Evolutionary conservation across 2,329 filamentous ascomycete species (phyloP), one percentile per base, ranked within the genome.

Genomic region (Thelonectria olida): DNA sequence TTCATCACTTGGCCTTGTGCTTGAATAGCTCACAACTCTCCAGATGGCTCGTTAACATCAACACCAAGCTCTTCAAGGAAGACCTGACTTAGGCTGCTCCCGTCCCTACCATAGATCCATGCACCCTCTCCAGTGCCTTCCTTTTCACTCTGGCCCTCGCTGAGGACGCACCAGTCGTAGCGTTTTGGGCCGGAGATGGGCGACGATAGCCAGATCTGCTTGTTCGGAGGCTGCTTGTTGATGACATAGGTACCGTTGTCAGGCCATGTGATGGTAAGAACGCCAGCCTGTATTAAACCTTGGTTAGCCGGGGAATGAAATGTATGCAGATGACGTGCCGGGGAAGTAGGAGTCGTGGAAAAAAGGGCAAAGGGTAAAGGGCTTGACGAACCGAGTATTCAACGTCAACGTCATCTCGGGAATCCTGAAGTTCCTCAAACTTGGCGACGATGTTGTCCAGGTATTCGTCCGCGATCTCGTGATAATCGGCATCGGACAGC

Each of bases 151-250:
- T 93, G 91, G 28, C 86, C 83, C 70, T 96, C 92, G 60, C 89
- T 88, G 47, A 82, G 70, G 51, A 94, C 76, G 56, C 97, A 91
- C 86, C 92, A 99, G 78, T 98, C 94, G 81, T 90, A 99, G 60
- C 95, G 90, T 80, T 97, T 97, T 13, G 96, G 96, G 0, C 96
- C 96, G 6, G 92, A 94, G 54, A 93, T 82, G 4, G 96, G 96
- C 42, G 93, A 97, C 36, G 92, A 96, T 45, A 98, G 88, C 96
- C 96, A 99, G 74, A 99, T 97, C 76, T 91, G 96, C 83, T 93
- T 96, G 84, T 97, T 98, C 19, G 95, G 93, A 0, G 96, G 96
- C 78, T 99, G 96, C 79, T 99, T 99, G 86, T 99, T 99, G 80
- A 99, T 86, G 62, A 99, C 92, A 75, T 96, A 99, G 27, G 88